Conservation (phyloP, 1,139 yeast species). For the Kodamaea alishanica region DNA sequence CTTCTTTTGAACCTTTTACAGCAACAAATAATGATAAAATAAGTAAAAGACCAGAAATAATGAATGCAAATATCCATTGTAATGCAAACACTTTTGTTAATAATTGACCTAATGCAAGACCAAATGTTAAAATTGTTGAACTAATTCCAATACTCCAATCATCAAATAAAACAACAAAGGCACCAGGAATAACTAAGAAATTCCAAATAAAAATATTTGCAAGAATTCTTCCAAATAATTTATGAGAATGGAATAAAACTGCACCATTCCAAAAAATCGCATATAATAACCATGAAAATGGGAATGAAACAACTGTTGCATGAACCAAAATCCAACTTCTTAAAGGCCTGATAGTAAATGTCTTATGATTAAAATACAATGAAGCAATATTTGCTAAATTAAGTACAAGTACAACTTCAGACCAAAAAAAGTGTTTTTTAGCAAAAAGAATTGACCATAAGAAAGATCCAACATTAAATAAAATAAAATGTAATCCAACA, state of each 20-base stretch:
- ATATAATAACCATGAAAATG: conserved; percentile 70
- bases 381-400: conserved; percentile 57
- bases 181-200: conserved; percentile 61
- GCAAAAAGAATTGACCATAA: conserved; percentile 62
- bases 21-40: conserved; percentile 46
- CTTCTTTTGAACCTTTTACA: conserved; percentile 17
- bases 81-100: conserved; percentile 66
- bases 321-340: conserved; percentile 57
- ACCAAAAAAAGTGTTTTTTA: conserved; percentile 48
- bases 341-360: conserved; percentile 53
- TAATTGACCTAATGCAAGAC: conserved; percentile 67
- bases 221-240: conserved; percentile 58
- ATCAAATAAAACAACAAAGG: conserved; percentile 53
- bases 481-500: conserved; percentile 59
- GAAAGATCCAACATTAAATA: conserved; percentile 57
- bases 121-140: conserved; percentile 55
- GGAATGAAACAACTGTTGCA: conserved; percentile 62
- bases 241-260: conserved; percentile 54
- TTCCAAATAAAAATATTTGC: conserved; percentile 79
- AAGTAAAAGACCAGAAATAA: conserved; percentile 55
- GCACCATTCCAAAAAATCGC: conserved; percentile 85
- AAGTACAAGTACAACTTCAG: conserved; percentile 55
- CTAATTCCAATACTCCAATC: conserved; percentile 73
- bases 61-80: conserved; percentile 81
- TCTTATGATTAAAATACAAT: conserved; percentile 57